Conservation (phyloP, 2,329 filamentous ascomycete genomes). For the Aspergillus hiratsukae region DNA sequence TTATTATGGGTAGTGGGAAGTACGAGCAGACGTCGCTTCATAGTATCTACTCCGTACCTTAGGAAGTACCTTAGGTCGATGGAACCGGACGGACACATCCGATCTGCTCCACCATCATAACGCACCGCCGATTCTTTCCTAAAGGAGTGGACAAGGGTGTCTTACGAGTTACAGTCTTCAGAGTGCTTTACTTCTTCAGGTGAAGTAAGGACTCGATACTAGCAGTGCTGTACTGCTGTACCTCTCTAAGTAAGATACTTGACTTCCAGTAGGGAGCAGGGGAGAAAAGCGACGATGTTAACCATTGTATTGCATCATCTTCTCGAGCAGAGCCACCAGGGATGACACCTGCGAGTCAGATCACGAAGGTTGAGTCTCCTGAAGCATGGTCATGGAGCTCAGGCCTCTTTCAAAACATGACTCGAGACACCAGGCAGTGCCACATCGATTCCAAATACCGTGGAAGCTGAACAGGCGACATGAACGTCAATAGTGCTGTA, state of each 20-base stretch:
- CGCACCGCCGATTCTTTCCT: conserved; percentile 5
- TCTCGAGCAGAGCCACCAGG: no score
- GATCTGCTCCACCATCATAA: conserved; percentile 10
- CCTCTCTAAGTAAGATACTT: no score
- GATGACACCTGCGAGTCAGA: no score
- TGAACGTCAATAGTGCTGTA: neutral
- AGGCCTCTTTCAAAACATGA: neutral
- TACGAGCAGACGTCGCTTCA: neutral
- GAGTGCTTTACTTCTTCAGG: neutral
- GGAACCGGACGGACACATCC: conserved; percentile 4
- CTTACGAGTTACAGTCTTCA: neutral
- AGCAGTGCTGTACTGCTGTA: neutral
- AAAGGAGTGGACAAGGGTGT: neutral
- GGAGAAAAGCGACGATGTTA: neutral
- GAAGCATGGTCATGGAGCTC: neutral
- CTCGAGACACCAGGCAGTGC: neutral
- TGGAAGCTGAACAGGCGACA: neutral
- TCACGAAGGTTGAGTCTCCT: no score
- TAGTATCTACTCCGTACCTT: neutral
- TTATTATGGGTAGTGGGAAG: neutral
- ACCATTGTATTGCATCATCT: neutral
- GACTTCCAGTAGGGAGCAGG: neutral
- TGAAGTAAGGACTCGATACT: neutral
- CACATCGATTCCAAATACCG: neutral
- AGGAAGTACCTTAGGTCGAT: neutral